Evolutionary conservation across 2,329 filamentous ascomycete species (phyloP), one percentile per base, ranked within the genome.

Genomic region (Aspergillus brasiliensis): DNA sequence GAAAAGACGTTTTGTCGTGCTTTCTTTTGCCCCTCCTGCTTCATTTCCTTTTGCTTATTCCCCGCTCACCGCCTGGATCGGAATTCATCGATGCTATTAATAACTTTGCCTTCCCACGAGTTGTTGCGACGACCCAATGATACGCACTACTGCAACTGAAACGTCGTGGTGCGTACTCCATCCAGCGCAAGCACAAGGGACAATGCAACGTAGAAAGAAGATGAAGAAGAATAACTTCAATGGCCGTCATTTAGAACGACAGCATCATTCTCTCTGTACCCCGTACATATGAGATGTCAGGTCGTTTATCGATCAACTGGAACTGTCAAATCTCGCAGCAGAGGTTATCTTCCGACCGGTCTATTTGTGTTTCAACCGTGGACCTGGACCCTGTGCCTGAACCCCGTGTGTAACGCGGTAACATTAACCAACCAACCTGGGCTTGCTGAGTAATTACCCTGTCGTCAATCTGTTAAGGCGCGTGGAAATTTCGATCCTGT

Each of bases 291-390:
- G 46, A 49, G 46, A 49, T 31, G 46, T 49, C 46, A 49, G 46
- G 23, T 49, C 46, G 25, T 31, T 28, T 27, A 49, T 49, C 46
- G 46, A 49, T 49, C 46, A 28, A 17, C 25, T 31, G 10, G 25
- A 49, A 49, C 46, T 49, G 46, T 49, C 46, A 49, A 49, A 49
- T 49, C 46, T 49, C 25, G 40, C 46, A 49, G 46, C 25, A 31
- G 3, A 28, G 25, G 25, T 49, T 49, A 49, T 49, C 27, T 49
- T 49, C 46, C 46, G 46, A 27, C 23, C 46, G 46, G 31, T 49
- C 46, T 28, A 28, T n/a, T 27, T 48, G 15, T 49, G 46, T 49
- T 49, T 49, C 46, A 49, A 49, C 46, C 46, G 25, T 49, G 46
- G 46, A 49, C 46, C 46, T 49, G 46, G 46, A 49, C 46, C 46